Conservation (phyloP, 202 grass and related monocot genomes). For the Elaeis oleifera region DNA sequence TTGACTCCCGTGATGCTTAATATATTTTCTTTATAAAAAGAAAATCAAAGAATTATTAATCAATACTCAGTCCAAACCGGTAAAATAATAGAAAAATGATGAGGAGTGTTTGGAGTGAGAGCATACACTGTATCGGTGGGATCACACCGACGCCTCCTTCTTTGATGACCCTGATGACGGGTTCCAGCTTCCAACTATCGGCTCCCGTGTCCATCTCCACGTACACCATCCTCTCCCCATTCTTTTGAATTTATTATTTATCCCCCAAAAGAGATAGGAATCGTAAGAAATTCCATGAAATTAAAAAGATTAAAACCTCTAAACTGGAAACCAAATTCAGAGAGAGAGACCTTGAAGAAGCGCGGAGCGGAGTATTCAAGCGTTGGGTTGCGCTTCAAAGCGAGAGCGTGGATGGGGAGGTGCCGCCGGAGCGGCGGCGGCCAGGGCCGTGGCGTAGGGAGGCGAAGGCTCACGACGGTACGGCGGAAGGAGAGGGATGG, state of each 20-base stretch:
- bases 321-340: not conserved
- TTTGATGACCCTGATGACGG: conserved; percentile 60
- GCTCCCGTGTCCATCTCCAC: conserved; percentile 61
- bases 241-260: conserved; percentile 31
- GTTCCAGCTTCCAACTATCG: conserved; percentile 78
- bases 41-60: no score
- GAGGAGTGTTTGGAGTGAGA: not conserved
- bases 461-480: not conserved
- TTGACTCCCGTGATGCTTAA: no score
- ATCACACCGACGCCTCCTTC: conserved; percentile 75
- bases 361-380: conserved; percentile 66
- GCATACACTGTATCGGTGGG: conserved; percentile 87
- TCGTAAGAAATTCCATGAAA: not conserved
- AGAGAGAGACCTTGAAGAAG: conserved; percentile 45
- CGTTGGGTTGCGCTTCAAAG: conserved; percentile 77
- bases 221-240: conserved; percentile 56
- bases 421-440: conserved; percentile 1
- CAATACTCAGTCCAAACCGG: no score
- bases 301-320: conserved; percentile 3
- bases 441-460: conserved; percentile 1
- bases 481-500: conserved; percentile 10
- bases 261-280: not conserved
- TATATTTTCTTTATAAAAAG: no score
- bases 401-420: conserved; percentile 34
- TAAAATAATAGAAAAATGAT: not conserved